Conservation (phyloP, 495 filamentous ascomycete species). For the Talaromyces ruber region DNA sequence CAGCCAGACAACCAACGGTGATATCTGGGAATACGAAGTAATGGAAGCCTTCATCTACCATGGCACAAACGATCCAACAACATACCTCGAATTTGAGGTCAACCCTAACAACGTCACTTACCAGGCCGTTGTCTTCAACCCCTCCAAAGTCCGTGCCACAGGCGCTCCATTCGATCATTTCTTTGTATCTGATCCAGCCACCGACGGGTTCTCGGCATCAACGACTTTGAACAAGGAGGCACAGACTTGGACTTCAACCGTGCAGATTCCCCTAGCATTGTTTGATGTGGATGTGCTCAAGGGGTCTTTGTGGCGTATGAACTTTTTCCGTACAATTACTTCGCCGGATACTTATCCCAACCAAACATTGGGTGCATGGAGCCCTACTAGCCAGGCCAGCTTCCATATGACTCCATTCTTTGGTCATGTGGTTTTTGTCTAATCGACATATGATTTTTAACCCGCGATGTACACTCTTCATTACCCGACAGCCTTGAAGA, state of each 20-base stretch:
- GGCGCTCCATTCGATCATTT: constrained; percentile 8
- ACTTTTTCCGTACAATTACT: constrained; percentile 7
- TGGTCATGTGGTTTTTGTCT: constrained; percentile 4
- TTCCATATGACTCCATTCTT: constrained; percentile 6
- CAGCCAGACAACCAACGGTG: constrained; percentile 4
- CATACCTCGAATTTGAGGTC: constrained; percentile 3
- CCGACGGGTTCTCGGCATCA: constrained; percentile 1
- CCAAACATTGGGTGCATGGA: constrained; percentile 5
- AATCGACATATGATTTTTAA: not conserved
- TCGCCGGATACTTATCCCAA: constrained; percentile 5
- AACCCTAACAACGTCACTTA: constrained; percentile 7
- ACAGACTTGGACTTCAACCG: not conserved
- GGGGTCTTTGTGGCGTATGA: constrained; percentile 6
- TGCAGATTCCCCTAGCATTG: constrained; percentile 3
- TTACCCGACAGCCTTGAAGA: not conserved
- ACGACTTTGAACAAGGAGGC: not conserved
- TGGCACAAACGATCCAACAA: constrained; percentile 3
- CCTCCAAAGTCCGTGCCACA: not conserved
- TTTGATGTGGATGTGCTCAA: not conserved
- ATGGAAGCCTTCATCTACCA: constrained; percentile 7
- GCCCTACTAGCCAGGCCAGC: constrained; percentile 3
- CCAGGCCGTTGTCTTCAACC: constrained; percentile 4
- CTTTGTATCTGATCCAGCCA: constrained; percentile 2
- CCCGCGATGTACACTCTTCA: not conserved
- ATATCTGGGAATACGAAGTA: constrained; percentile 8